Conservation (phyloP, 2,329 filamentous ascomycete species). For the Hypoxylon sp. region DNA sequence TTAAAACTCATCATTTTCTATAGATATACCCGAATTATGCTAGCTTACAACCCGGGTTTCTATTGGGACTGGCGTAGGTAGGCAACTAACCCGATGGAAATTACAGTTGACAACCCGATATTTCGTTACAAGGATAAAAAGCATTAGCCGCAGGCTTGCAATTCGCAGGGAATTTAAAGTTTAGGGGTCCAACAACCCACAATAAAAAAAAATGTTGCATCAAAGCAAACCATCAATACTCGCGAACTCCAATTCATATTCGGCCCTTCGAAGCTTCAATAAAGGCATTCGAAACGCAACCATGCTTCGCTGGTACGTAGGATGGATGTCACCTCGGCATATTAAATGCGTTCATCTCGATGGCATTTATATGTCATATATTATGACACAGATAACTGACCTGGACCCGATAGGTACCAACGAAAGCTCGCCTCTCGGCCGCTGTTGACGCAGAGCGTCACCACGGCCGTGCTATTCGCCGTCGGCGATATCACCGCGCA, state of each 20-base stretch:
- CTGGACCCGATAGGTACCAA: slow-evolving; percentile 77
- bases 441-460: slow-evolving; percentile 89
- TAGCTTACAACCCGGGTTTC: not conserved
- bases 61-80: slow-evolving; percentile 5
- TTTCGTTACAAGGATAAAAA: slow-evolving; percentile 11
- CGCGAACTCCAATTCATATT: slow-evolving; percentile 27
- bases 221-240: slow-evolving; percentile 32
- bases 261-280: slow-evolving; percentile 32
- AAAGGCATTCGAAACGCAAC: slow-evolving; percentile 37
- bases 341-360: slow-evolving; percentile 10
- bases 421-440: slow-evolving; percentile 82
- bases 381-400: slow-evolving; percentile 17
- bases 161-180: slow-evolving; percentile 13
- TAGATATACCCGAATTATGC: slow-evolving; percentile 8
- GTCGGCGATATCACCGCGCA: slow-evolving; percentile 93
- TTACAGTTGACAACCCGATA: not conserved
- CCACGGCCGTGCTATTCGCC: slow-evolving; percentile 91
- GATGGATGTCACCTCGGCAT: slow-evolving; percentile 34
- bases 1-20: not conserved
- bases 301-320: slow-evolving; percentile 53
- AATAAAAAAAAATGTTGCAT: slow-evolving; percentile 29
- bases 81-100: slow-evolving; percentile 1
- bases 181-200: slow-evolving; percentile 20
- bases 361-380: slow-evolving; percentile 1
- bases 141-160: slow-evolving; percentile 12